Evolutionary conservation across 2,329 filamentous ascomycete genomes (phyloP).

Genomic region (Fusarium compactum): DNA sequence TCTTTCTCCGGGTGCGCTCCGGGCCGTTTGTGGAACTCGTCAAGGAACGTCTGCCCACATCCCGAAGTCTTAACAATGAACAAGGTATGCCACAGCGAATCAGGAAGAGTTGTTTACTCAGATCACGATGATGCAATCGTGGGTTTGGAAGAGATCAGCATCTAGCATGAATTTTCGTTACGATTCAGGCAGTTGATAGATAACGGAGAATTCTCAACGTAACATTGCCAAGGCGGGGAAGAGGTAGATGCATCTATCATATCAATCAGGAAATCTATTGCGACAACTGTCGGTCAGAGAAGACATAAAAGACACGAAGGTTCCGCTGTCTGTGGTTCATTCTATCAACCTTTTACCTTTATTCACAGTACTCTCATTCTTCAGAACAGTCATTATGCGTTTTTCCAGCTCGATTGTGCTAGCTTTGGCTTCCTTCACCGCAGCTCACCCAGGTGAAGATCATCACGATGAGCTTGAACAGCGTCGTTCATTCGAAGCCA

Average conservation of each 20-base stretch:
- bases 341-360: background rate
- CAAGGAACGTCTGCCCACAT: conserved; percentile 1
- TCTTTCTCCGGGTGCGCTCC: conserved; percentile 1
- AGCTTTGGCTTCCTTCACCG: background rate
- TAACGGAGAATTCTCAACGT: background rate
- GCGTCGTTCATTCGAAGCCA: conserved; percentile 4
- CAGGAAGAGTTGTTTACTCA: background rate
- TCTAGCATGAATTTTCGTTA: background rate
- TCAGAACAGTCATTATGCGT: background rate
- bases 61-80: background rate
- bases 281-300: background rate
- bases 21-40: background rate
- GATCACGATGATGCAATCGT: background rate
- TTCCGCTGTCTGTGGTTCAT: fast-evolving
- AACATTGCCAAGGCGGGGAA: conserved; percentile 16
- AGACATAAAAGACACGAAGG: background rate
- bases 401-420: background rate
- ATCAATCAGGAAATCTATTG: background rate
- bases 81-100: background rate
- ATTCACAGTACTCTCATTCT: background rate
- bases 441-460: conserved; percentile 10
- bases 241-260: background rate
- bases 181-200: background rate
- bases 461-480: conserved; percentile 8
- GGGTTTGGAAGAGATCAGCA: background rate